Percentiles rank a stretch among this genome's conserved stretches.
Evolutionary conservation across 1,284 basidiomycete species (phyloP).

Genomic region (Cerrena zonata): DNA sequence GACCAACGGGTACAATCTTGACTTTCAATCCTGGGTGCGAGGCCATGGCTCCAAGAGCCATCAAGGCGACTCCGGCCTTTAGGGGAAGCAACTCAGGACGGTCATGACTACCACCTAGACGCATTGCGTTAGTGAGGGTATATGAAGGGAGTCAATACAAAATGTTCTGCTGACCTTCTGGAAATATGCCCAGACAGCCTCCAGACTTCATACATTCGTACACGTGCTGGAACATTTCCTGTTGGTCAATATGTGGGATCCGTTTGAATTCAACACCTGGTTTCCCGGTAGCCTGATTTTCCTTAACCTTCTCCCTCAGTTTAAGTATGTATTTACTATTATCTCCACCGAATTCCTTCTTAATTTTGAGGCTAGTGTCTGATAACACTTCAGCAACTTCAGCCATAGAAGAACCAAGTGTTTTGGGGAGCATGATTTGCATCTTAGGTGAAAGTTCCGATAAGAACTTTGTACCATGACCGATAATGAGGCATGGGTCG

Average conservation of each 20-base stretch:
- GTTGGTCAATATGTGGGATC: slow-evolving; percentile 84
- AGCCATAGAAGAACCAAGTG: slow-evolving; percentile 70
- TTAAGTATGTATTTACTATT: slow-evolving; percentile 70
- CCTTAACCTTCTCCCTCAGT: slow-evolving; percentile 61
- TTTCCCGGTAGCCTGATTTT: slow-evolving; percentile 47
- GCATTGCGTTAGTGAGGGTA: not conserved
- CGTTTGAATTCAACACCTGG: slow-evolving; percentile 71
- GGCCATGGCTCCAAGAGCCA: slow-evolving; percentile 97
- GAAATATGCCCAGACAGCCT: slow-evolving; percentile 91
- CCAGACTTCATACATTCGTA: slow-evolving; percentile 84
- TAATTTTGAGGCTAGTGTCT: slow-evolving; percentile 80
- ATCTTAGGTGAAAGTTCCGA: slow-evolving; percentile 74
- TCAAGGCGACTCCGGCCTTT: slow-evolving; percentile 93
- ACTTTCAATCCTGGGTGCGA: slow-evolving; percentile 82
- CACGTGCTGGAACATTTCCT: slow-evolving; percentile 91
- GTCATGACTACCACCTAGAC: slow-evolving; percentile 88
- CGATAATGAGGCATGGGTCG: slow-evolving; percentile 77
- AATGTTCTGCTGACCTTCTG: slow-evolving; percentile 64
- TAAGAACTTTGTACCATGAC: slow-evolving; percentile 76
- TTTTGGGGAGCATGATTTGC: slow-evolving; percentile 87
- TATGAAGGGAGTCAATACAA: slow-evolving; percentile 2
- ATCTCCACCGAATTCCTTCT: slow-evolving; percentile 85
- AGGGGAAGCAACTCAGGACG: slow-evolving; percentile 92
- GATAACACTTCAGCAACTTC: slow-evolving; percentile 87
- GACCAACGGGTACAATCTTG: slow-evolving; percentile 89